Base-by-base conservation (phyloP, 495 filamentous ascomycete species). In the Extremus antarcticus region DNA sequence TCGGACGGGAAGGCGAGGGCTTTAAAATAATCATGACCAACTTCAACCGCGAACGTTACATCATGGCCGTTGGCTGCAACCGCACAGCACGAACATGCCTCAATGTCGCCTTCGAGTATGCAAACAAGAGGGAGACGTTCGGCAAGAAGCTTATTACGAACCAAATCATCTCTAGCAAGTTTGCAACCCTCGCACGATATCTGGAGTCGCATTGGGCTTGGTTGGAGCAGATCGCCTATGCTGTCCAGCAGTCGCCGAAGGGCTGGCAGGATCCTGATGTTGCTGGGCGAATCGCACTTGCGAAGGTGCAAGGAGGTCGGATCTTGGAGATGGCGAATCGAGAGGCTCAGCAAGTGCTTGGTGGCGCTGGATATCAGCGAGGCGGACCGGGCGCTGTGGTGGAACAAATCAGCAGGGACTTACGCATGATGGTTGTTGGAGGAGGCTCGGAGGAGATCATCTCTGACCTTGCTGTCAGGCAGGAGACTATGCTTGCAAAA, bases 331-430 rank as follows among this genome's bases (percentile, higher is more conserved):
- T 76, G 62, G 75, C 74, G 46, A 74, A 74, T 24, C 68, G 79
- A 8, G 80, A 83, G 57, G 77, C 79, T 1, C 79, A 82, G 71
- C 80, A 83, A 62, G 73, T 82, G 39, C 64, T 83, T 53, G 79
- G 80, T 15, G 79, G 79, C 0, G 71, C 76, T 15, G 79, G 79
- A 4, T 72, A 72, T 57, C 58, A 65, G 13, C 52, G 51, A 23
- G 63, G 63, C 20, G 69, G 69, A 1, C 64, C 60, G 21, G 69
- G 69, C 11, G 69, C 65, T 24, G 54, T 62, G 17, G 61, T 72
- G 38, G 69, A 72, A 52, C 65, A 69, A 20, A 70, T 72, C 25
- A 66, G 63, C 20, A 53, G 69, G 19, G 69, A 72, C 62, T 57
- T 70, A 19, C 54, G 69, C 19, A 66, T 72, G 46, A 63, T 68